Evolutionary conservation across 2,329 filamentous ascomycete genomes (phyloP), one percentile per base, ranked within the genome.

Genomic region (Xylariaceae sp.): DNA sequence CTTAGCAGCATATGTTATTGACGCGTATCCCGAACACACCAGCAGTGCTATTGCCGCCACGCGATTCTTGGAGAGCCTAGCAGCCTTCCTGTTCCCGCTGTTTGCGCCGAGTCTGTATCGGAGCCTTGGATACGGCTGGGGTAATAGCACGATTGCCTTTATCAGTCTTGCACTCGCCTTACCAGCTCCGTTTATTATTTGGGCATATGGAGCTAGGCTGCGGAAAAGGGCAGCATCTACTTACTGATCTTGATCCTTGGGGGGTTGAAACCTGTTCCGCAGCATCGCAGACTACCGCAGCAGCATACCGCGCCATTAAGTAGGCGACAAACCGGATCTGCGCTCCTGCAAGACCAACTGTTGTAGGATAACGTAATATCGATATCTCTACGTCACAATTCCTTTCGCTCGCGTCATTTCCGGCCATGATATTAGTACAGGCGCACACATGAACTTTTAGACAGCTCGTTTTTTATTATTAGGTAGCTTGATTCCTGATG

Each of bases 81-180:
- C 74, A 2, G 80, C 78, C 0, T 82, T 82, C 58, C 59, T 75
- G 8, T 82, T 83, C 40, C 81, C 81, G 0, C 60, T 83, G 0
- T 82, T 82, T 56, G 78, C 77, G 0, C 78, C 79, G 0, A 69
- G 60, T 9, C 71, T 78, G 64, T 78, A 76, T 31, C 31, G 61
- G 0, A 50, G 37, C 1, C 67, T 80, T 6, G 76, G 76, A 2
- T 78, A 78, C 36, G 77, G 76, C 1, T 74, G 70, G 70, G 77
- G 76, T 1, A 76, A 75, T 45, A 76, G 71, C 1, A 48, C 78
- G n/a, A 65, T 83, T 37, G 81, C 76, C 0, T 71, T 31, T 26
- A 52, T 75, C 5, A 72, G 71, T 0, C 64, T 87, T 4, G 78
- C 59, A 3, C 67, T 75, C 34, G 73, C 67, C 6, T 76, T 71